These are phyloP conservation scores for Acer yangbiense DNA, from an alignment of 345 rosid species.

Conservation along the genomic window DNA sequence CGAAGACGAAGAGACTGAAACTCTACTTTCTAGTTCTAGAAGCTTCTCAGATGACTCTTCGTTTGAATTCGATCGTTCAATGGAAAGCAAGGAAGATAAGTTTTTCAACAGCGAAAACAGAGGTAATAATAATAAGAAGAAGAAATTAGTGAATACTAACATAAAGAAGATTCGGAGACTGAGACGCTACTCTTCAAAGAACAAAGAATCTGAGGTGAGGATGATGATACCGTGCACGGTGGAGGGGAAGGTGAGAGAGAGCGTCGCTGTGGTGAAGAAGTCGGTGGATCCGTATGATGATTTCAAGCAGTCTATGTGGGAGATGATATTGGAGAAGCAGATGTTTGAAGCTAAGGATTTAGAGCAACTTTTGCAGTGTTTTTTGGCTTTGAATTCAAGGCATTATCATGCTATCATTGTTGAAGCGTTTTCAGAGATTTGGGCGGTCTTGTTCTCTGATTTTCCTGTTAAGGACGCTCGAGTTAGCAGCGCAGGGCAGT, in stretches of 20 bases:
- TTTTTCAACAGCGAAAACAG: not conserved
- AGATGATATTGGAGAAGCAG: slow-evolving; percentile 61
- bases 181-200: slow-evolving; percentile 24
- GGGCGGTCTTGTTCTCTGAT: slow-evolving; percentile 51
- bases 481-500: not conserved
- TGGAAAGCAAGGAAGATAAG: not conserved
- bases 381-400: slow-evolving; percentile 49
- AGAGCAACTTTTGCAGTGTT: slow-evolving; percentile 57
- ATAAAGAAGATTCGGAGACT: slow-evolving; percentile 13
- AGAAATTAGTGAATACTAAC: not conserved
- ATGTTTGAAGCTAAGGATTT: slow-evolving; percentile 47
- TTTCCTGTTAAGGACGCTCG: slow-evolving; percentile 5
- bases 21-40: slow-evolving; percentile 25
- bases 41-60: slow-evolving; percentile 36
- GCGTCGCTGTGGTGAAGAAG: slow-evolving; percentile 59
- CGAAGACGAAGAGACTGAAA: slow-evolving; percentile 21
- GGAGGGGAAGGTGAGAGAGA: slow-evolving; percentile 41
- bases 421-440: slow-evolving; percentile 55
- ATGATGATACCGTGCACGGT: slow-evolving; percentile 14
- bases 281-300: slow-evolving; percentile 59
- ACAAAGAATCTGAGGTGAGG: slow-evolving; percentile 16
- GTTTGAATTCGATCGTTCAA: slow-evolving; percentile 13
- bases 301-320: slow-evolving; percentile 63
- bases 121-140: slow-evolving; percentile 6
- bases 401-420: slow-evolving; percentile 50